Base-by-base conservation (phyloP, 2,329 filamentous ascomycete genomes). In the Calonectria honghensis region DNA sequence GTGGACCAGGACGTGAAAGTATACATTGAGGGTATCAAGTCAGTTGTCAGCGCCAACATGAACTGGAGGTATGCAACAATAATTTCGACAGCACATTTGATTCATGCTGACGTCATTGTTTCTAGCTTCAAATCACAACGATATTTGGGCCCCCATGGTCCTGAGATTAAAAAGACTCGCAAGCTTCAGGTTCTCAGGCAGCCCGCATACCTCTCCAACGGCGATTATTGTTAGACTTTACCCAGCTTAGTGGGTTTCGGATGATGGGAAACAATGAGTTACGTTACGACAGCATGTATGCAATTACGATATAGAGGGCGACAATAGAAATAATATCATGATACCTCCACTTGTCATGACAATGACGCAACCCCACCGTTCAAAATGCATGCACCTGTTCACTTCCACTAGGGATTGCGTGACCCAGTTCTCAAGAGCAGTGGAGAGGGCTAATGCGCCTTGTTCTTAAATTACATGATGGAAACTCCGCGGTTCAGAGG, bases 1-100 rank as follows among this genome's bases (percentile, higher is more conserved):
- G 64, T 67, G 5, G 64, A 67, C 27, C 10, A 6, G 10, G 59
- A 64, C 0, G 64, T 67, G 2, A 52, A 29, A n/a, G 32, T 5
- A 20, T 52, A 67, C 48, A 67, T 67, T 31, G 64, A 67, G 6
- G 64, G 64, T 18, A 54, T 67, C 64, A 67, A 67, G 48, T 18
- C 13, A 18, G 31, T 52, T 11, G 64, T 67, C 64, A 54, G 32
- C 31, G 64, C 64, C 31, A 67, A 67, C 18, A 35, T 41, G n/a
- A 24, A 67, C 64, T 67, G 64, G 64, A 67, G 64, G 64, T 67
- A 67, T 2, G 64, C n/a, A 27, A 35, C 14, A 31, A 18, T 27
- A 6, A 27, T 63, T 13, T 29, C 3, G 24, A 45, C 7, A 13
- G 24, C 24, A 24, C 24, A 27, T 64, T 48, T 0, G 2, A 45